phyloP scores from a whole-genome alignment of 495 filamentous ascomycete genomes.

The Penicillium antarcticum region DNA sequence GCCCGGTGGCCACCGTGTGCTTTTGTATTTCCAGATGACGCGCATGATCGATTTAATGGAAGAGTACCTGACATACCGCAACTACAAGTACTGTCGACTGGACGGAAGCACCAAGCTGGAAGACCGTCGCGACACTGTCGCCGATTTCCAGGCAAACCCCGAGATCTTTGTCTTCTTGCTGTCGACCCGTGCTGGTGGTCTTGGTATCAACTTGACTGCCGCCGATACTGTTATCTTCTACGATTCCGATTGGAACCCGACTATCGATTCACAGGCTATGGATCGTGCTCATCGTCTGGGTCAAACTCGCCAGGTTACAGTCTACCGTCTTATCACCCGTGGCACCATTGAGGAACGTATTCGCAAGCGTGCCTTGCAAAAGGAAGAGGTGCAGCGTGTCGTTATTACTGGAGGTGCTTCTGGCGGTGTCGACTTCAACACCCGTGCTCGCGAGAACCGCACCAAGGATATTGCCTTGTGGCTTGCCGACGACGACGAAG shows the following conservation, averaged over 20 bases:
- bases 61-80: constrained; percentile 96
- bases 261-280: constrained; percentile 98
- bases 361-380: constrained; percentile 93
- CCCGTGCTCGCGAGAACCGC: constrained; percentile 80
- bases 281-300: constrained; percentile 97
- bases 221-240: constrained; percentile 98
- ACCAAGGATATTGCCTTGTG: constrained; percentile 96
- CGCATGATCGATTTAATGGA: constrained; percentile 99
- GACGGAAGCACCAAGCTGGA: constrained; percentile 98
- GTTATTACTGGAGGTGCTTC: constrained; percentile 90
- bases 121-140: constrained; percentile 92
- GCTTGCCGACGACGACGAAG: constrained; percentile 94
- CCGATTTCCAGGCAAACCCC: constrained; percentile 88
- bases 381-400: constrained; percentile 98
- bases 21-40: constrained; percentile 99
- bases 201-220: constrained; percentile 94
- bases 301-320: constrained; percentile 92
- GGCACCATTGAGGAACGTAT: constrained; percentile 98
- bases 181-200: constrained; percentile 91
- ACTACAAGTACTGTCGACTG: constrained; percentile 96
- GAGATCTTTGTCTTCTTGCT: constrained; percentile 97
- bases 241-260: constrained; percentile 99
- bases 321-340: constrained; percentile 95
- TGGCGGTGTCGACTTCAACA: constrained; percentile 88
- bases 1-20: constrained; percentile 86